Evolutionary conservation across 1,284 basidiomycete species (phyloP).

Genomic region (Boletus semigastroideus): DNA sequence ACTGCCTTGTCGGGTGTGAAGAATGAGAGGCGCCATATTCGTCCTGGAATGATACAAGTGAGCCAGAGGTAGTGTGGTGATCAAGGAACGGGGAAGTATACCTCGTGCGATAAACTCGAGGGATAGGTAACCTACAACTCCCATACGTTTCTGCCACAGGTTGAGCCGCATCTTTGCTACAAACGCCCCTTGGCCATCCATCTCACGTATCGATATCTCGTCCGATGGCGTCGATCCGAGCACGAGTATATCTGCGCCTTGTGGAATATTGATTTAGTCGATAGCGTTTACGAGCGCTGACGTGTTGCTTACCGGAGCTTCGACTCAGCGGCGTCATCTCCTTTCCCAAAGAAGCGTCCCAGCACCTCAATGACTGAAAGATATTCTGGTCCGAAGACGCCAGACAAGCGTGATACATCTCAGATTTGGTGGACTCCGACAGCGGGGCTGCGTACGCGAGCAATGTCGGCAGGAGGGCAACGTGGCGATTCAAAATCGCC

Average conservation of each 20-base stretch:
- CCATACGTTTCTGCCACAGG: slow-evolving; percentile 69
- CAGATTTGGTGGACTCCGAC: slow-evolving; percentile 45
- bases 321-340: slow-evolving; percentile 10
- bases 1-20: slow-evolving; percentile 35
- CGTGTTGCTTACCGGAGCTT: slow-evolving; percentile 10
- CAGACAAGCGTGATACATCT: slow-evolving; percentile 64
- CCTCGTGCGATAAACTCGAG: slow-evolving; percentile 56
- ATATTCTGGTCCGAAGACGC: slow-evolving; percentile 59
- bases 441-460: slow-evolving; percentile 55
- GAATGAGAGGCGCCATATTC: slow-evolving; percentile 63
- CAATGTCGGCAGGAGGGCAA: slow-evolving; percentile 44
- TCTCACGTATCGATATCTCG: slow-evolving; percentile 49
- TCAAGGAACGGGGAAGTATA: slow-evolving; percentile 15
- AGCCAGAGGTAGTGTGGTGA: neutral
- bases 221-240: slow-evolving; percentile 56
- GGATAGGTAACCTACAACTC: slow-evolving; percentile 51
- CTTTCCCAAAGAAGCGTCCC: neutral
- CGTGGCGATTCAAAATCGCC: slow-evolving; percentile 56
- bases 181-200: slow-evolving; percentile 52
- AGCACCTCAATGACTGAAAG: slow-evolving; percentile 52
- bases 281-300: neutral
- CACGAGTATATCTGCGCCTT: slow-evolving; percentile 55
- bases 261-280: slow-evolving; percentile 10
- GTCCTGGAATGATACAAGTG: slow-evolving; percentile 37
- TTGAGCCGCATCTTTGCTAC: slow-evolving; percentile 51